These are phyloP conservation scores for Kluyveromyces marxianus DNA, from an alignment of 1,139 yeast genomes.

Conservation along the genomic window DNA sequence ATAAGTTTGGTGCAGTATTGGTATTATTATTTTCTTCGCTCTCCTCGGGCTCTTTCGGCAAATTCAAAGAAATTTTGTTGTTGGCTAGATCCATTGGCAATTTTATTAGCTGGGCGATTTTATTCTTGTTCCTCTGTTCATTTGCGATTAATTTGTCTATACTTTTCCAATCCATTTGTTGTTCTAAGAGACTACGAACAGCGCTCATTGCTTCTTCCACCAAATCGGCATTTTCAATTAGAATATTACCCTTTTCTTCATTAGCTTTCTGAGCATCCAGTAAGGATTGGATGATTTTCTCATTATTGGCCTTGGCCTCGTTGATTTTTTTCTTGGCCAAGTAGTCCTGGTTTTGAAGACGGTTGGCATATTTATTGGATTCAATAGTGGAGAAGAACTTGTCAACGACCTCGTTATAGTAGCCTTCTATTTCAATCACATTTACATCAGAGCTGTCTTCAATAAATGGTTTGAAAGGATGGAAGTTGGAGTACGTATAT, in stretches of 20 bases:
- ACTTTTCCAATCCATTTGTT: slow-evolving; percentile 92
- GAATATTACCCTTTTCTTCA: slow-evolving; percentile 62
- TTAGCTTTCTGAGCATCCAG: slow-evolving; percentile 58
- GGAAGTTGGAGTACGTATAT: slow-evolving; percentile 70
- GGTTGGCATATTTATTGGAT: slow-evolving; percentile 65
- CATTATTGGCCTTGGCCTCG: slow-evolving; percentile 68
- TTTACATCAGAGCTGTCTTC: slow-evolving; percentile 31
- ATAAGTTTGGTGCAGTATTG: slow-evolving; percentile 14
- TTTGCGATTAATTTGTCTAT: slow-evolving; percentile 67
- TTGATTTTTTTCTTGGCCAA: slow-evolving; percentile 68
- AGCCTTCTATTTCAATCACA: slow-evolving; percentile 41
- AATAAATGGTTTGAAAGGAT: slow-evolving; percentile 66
- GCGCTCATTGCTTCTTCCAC: slow-evolving; percentile 69
- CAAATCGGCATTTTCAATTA: slow-evolving; percentile 59
- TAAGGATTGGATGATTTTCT: slow-evolving; percentile 61
- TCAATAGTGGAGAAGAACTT: slow-evolving; percentile 78
- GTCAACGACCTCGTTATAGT: slow-evolving; percentile 74
- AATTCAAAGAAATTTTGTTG: slow-evolving; percentile 54
- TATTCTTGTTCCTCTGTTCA: slow-evolving; percentile 62
- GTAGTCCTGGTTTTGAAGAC: slow-evolving; percentile 68
- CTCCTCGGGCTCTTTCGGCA: slow-evolving; percentile 35
- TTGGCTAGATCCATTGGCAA: slow-evolving; percentile 66
- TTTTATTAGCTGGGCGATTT: slow-evolving; percentile 53
- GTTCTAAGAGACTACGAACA: slow-evolving; percentile 59
- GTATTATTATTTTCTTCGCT: slow-evolving; percentile 30